Conservation (phyloP, 2,329 filamentous ascomycete species). For the Trichoderma asperellum region DNA sequence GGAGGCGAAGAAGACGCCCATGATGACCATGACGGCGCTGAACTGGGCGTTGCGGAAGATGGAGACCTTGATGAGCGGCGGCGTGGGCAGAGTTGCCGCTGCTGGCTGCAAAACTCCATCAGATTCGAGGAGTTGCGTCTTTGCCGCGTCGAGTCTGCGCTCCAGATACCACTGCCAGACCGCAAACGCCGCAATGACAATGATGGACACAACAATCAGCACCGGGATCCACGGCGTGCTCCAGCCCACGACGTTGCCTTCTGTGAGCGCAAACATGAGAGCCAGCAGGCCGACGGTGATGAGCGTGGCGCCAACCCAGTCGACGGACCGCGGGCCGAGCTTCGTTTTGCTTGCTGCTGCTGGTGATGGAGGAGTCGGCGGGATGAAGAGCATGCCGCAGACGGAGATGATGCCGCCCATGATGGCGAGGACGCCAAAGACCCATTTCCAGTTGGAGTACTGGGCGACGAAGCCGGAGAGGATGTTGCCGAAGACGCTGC, state of each 20-base stretch:
- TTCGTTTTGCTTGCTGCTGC: constrained; percentile 31
- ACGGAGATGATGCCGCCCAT: constrained; percentile 60
- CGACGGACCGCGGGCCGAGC: constrained; percentile 48
- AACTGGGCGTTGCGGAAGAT: constrained; percentile 65
- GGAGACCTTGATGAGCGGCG: constrained; percentile 68
- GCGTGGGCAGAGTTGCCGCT: constrained; percentile 26
- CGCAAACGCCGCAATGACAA: constrained; percentile 60
- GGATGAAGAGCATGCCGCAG: constrained; percentile 63
- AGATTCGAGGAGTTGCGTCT: background rate
- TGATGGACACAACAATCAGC: constrained; percentile 60
- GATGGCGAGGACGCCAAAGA: constrained; percentile 67
- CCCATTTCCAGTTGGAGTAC: constrained; percentile 67
- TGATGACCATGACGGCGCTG: constrained; percentile 65
- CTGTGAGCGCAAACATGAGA: constrained; percentile 68
- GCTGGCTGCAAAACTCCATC: background rate
- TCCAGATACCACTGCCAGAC: constrained; percentile 60
- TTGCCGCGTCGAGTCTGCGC: constrained; percentile 26
- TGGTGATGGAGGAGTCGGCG: constrained; percentile 47
- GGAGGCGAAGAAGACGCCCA: constrained; percentile 66
- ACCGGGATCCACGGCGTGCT: constrained; percentile 62
- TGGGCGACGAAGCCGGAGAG: constrained; percentile 66
- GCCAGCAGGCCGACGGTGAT: constrained; percentile 65
- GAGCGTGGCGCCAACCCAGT: constrained; percentile 68
- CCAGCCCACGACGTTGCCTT: constrained; percentile 73
- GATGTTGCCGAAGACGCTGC: constrained; percentile 67